Percentiles rank a stretch among this genome's conserved stretches.
Evolutionary conservation across 1,139 yeast species (phyloP).

Genomic region (Saccharomyces hybrid): DNA sequence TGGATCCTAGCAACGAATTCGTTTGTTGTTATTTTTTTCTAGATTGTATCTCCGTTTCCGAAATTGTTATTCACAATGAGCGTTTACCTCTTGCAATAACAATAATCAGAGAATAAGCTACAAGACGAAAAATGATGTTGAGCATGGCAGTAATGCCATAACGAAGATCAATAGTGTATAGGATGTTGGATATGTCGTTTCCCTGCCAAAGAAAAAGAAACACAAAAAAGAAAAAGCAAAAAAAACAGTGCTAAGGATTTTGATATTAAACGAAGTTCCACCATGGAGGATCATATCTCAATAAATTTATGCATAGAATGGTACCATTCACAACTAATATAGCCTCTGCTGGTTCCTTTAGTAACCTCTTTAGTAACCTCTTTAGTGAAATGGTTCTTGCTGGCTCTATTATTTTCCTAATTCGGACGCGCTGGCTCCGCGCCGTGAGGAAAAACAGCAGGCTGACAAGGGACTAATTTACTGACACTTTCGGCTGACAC

Average conservation of each 20-base stretch:
- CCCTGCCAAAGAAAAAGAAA: not conserved
- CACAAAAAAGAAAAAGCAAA: not conserved
- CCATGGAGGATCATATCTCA: not conserved
- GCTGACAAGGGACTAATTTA: not conserved
- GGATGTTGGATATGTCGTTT: not conserved
- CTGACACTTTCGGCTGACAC: not conserved
- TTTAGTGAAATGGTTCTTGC: not conserved
- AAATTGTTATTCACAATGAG: not conserved
- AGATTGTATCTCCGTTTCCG: not conserved
- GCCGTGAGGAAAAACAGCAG: not conserved
- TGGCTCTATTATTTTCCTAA: not conserved
- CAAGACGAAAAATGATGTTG: not conserved
- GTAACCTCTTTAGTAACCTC: not conserved
- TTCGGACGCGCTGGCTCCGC: conserved; percentile 1
- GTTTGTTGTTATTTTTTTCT: not conserved
- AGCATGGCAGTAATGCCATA: not conserved
- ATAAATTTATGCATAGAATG: not conserved
- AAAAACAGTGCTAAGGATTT: not conserved
- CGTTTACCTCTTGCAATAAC: not conserved
- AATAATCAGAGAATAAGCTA: not conserved
- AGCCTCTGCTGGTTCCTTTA: not conserved
- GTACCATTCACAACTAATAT: not conserved
- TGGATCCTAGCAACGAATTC: not conserved
- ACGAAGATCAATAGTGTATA: not conserved
- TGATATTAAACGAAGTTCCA: not conserved